Conservation (phyloP, 805 yeast species). For the Candida schatavii region DNA sequence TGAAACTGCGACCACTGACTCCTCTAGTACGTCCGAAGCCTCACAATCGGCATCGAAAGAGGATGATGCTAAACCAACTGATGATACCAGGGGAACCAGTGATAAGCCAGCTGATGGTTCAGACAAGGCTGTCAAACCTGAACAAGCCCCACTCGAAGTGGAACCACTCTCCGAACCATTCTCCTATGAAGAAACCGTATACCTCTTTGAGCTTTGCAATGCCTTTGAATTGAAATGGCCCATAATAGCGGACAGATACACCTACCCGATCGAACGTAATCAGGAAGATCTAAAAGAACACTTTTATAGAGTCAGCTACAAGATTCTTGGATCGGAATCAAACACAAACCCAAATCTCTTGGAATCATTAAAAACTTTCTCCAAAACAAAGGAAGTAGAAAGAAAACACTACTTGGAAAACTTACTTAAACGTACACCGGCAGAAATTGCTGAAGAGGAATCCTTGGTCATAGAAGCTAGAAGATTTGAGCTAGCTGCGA, state of each 20-base stretch:
- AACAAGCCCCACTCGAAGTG: slow-evolving; percentile 25
- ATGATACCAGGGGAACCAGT: not conserved
- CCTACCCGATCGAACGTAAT: slow-evolving; percentile 35
- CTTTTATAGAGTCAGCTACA: slow-evolving; percentile 67
- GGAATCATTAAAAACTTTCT: slow-evolving; percentile 60
- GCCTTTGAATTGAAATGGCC: slow-evolving; percentile 65
- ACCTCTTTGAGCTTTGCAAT: slow-evolving; percentile 70
- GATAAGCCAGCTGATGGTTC: not conserved
- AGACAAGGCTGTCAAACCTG: not conserved
- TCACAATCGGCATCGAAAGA: not conserved
- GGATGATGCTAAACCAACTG: not conserved
- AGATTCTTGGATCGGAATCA: slow-evolving; percentile 43
- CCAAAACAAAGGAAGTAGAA: slow-evolving; percentile 68
- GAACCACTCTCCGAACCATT: slow-evolving; percentile 46
- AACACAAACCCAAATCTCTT: slow-evolving; percentile 46
- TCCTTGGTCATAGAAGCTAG: slow-evolving; percentile 90
- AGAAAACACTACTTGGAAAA: slow-evolving; percentile 79
- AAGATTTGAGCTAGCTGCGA: slow-evolving; percentile 87
- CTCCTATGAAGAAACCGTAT: slow-evolving; percentile 74
- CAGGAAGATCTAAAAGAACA: slow-evolving; percentile 83
- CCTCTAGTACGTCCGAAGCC: not conserved
- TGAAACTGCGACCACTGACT: slow-evolving; percentile 3
- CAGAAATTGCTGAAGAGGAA: slow-evolving; percentile 97
- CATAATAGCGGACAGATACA: slow-evolving; percentile 61
- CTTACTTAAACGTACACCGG: slow-evolving; percentile 80